These are phyloP conservation scores for Colletotrichum kahawae DNA, from an alignment of 2,329 filamentous ascomycete genomes.

Conservation along the genomic window DNA sequence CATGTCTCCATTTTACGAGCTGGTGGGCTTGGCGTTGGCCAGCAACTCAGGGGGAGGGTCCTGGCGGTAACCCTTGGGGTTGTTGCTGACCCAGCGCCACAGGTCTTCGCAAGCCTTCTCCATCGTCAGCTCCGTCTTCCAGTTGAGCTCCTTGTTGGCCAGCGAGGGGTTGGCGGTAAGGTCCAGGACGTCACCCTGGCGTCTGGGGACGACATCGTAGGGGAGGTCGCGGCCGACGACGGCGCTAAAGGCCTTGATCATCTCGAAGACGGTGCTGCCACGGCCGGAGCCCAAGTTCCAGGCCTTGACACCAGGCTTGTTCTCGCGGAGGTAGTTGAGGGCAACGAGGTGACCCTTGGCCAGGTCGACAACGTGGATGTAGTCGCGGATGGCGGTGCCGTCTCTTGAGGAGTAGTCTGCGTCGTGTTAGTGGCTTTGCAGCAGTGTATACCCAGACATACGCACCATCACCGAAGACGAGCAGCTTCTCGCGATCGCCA, in stretches of 20 bases:
- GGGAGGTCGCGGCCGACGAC: conserved; percentile 85
- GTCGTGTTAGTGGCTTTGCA: conserved; percentile 22
- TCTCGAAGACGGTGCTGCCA: conserved; percentile 95
- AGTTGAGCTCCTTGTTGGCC: conserved; percentile 87
- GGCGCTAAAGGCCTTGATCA: conserved; percentile 90
- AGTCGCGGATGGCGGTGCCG: conserved; percentile 94
- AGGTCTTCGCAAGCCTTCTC: conserved; percentile 94
- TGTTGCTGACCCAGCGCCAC: conserved; percentile 97
- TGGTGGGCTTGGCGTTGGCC: conserved; percentile 57
- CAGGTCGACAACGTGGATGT: conserved; percentile 95
- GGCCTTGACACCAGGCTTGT: conserved; percentile 87
- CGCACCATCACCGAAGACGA: conserved; percentile 92
- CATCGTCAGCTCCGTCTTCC: conserved; percentile 89
- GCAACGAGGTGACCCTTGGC: conserved; percentile 86
- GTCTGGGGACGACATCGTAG: conserved; percentile 83
- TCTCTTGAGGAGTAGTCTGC: conserved; percentile 89
- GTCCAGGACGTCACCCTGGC: conserved; percentile 90
- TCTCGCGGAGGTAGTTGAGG: conserved; percentile 84
- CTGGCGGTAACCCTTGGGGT: conserved; percentile 93
- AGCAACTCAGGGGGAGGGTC: conserved; percentile 85
- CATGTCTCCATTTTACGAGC: background rate
- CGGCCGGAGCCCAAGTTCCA: conserved; percentile 97
- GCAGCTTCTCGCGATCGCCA: conserved; percentile 89
- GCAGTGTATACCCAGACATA: background rate
- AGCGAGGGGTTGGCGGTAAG: conserved; percentile 89